Base-by-base conservation (phyloP, 2,329 filamentous ascomycete species). In the Alternaria panax region DNA sequence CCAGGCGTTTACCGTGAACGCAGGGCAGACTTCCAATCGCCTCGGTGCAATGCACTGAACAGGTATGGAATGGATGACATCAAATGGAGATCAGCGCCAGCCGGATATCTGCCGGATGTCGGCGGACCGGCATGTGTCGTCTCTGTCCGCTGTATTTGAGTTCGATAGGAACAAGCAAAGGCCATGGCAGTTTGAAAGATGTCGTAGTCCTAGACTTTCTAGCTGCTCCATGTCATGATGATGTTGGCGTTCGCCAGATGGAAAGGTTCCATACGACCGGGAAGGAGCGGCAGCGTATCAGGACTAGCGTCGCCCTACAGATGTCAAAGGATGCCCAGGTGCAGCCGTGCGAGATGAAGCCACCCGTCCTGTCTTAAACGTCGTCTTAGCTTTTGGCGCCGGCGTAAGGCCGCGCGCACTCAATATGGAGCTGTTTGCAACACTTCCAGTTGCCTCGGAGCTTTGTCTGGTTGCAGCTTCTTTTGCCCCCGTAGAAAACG, bases 41-140 rank as follows among this genome's bases (percentile, higher is more conserved):
- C 54, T 36, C 42, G 54, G 54, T 43, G 54, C 25, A 50, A 40
- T 54, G 34, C 34, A 58, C 55, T 14, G 50, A 54, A 53, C 25
- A 57, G 55, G 55, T 32, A 57, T 57, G 50, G 41, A 25, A 25
- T 47, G 14, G 18, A 14, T 54, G 34, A 42, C 42, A 41, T 56
- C 41, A 54, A 22, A 43, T 54, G 52, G 54, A 34, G 62, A 66
- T 65, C 62, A 56, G 45, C 36, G 47, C 47, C 16, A 34, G 41
- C 27, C 55, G 28, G 34, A 41, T 16, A 32, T 46, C 36, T 36
- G 27, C 48, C 34, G 34, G 34, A 30, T 38, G 11, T 30, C 32
- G n/a, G 22, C 18, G 42, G 20, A 32, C 45, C 34, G 32, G 32
- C 38, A 28, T 32, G n/a, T 50, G 30, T 42, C 11, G 27, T 20